These are phyloP conservation scores for Wickerhamiella musiphila DNA, from an alignment of 805 yeast genomes.

Conservation along the genomic window DNA sequence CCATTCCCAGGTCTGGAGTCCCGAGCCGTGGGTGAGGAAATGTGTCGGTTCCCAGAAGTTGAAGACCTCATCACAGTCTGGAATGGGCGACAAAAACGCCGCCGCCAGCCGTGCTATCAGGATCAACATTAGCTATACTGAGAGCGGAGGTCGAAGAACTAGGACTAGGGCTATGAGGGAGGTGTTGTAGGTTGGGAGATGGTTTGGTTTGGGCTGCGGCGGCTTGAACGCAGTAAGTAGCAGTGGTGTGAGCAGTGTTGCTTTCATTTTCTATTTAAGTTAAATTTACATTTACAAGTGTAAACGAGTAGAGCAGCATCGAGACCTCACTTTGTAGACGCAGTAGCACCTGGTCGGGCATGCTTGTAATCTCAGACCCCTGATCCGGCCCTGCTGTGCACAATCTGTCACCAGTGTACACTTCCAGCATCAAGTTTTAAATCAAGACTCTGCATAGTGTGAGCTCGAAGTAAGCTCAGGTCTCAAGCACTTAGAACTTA, in stretches of 20 bases:
- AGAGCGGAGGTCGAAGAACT: neutral
- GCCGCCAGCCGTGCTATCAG: conserved; percentile 20
- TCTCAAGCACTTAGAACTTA: conserved; percentile 17
- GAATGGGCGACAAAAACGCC: conserved; percentile 45
- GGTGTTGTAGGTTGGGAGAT: neutral
- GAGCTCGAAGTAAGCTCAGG: too few relatives aligned
- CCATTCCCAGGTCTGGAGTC: conserved; percentile 93
- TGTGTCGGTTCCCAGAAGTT: conserved; percentile 94
- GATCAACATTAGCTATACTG: conserved; percentile 6
- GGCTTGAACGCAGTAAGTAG: neutral
- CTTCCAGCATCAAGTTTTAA: too few relatives aligned
- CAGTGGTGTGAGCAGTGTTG: neutral
- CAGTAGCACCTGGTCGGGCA: too few relatives aligned
- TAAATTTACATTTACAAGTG: too few relatives aligned
- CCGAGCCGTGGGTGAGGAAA: conserved; percentile 58
- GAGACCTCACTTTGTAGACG: too few relatives aligned
- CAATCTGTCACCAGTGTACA: too few relatives aligned
- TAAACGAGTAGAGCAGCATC: too few relatives aligned
- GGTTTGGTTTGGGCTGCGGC: neutral
- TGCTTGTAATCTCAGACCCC: too few relatives aligned
- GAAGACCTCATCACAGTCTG: conserved; percentile 86
- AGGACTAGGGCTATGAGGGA: too few relatives aligned
- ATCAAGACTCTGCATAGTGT: too few relatives aligned
- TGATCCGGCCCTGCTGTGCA: too few relatives aligned
- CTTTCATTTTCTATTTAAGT: neutral